Conservation (phyloP, 225 moss, liverwort and hornwort species). For the Marchantia paleacea region DNA sequence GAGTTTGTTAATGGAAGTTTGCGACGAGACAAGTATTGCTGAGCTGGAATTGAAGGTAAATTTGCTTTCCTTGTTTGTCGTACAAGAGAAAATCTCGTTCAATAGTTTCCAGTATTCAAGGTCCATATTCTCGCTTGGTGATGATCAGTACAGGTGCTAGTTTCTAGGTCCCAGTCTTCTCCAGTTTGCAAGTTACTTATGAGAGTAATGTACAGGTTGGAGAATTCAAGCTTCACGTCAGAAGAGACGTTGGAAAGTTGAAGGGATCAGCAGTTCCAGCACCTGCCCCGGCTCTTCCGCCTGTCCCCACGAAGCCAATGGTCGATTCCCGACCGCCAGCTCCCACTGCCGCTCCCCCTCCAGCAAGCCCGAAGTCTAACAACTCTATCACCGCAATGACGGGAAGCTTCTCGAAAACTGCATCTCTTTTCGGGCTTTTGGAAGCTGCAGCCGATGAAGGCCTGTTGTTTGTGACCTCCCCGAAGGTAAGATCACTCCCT, state of each 20-base stretch:
- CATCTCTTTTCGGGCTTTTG: slow-evolving; percentile 68
- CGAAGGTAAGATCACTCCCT: slow-evolving; percentile 53
- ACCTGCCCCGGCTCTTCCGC: slow-evolving; percentile 36
- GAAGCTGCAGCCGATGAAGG: slow-evolving; percentile 78
- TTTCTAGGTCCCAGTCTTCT: neutral
- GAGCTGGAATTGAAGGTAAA: slow-evolving; percentile 54
- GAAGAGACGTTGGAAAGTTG: slow-evolving; percentile 59
- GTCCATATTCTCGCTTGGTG: neutral
- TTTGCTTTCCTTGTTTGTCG: neutral
- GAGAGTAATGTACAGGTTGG: slow-evolving; percentile 51
- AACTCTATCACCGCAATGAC: slow-evolving; percentile 42
- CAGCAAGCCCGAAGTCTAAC: slow-evolving; percentile 38
- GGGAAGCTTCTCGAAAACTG: slow-evolving; percentile 49
- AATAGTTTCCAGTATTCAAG: neutral
- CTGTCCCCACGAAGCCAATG: slow-evolving; percentile 68
- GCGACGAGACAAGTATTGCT: slow-evolving; percentile 59
- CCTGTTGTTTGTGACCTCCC: slow-evolving; percentile 72
- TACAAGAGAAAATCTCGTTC: neutral
- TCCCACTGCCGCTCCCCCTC: slow-evolving; percentile 16
- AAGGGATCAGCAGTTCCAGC: slow-evolving; percentile 40
- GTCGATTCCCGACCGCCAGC: slow-evolving; percentile 41
- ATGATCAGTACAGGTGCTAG: neutral
- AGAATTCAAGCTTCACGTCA: slow-evolving; percentile 65
- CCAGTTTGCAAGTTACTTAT: neutral
- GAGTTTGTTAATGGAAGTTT: slow-evolving; percentile 49